A percentile compares a stretch with the other conserved stretches of the same genome.
phyloP scores from a whole-genome alignment of 352 stramenopile genomes.

The Phytophthora meadii region DNA sequence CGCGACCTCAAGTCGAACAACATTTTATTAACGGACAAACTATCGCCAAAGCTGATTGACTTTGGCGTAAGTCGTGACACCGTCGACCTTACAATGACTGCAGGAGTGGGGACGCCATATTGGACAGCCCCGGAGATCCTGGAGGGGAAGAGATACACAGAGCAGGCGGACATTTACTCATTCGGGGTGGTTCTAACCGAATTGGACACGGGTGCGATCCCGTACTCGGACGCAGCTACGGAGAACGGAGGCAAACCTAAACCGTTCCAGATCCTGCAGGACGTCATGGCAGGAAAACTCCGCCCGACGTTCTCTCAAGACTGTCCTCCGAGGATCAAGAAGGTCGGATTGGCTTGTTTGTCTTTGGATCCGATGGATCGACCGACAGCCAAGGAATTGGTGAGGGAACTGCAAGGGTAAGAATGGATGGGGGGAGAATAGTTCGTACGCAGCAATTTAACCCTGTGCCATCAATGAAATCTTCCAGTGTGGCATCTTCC shows the following conservation, averaged over 20 bases:
- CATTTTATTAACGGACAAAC: constrained; percentile 71
- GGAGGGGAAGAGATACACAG: constrained; percentile 56
- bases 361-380: constrained; percentile 9
- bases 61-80: constrained; percentile 71
- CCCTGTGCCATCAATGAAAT: too few relatives aligned
- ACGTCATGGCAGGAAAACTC: constrained; percentile 47
- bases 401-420: constrained; percentile 19
- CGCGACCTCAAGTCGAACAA: constrained; percentile 55
- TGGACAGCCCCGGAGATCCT: constrained; percentile 86
- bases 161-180: constrained; percentile 75
- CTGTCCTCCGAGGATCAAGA: constrained; percentile 47
- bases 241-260: constrained; percentile 24
- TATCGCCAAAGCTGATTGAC: constrained; percentile 82
- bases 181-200: constrained; percentile 69
- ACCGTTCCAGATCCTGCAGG: constrained; percentile 54
- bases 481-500: too few relatives aligned
- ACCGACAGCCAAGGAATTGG: constrained; percentile 18
- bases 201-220: constrained; percentile 44
- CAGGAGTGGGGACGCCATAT: constrained; percentile 83
- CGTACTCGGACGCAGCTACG: constrained; percentile 35
- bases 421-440: too few relatives aligned
- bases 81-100: constrained; percentile 43
- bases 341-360: constrained; percentile 23
- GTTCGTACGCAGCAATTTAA: too few relatives aligned
- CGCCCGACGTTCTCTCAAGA: constrained; percentile 49